Conservation (phyloP, 228 moss, liverwort and hornwort species). For the Sphagnum fallax region DNA sequence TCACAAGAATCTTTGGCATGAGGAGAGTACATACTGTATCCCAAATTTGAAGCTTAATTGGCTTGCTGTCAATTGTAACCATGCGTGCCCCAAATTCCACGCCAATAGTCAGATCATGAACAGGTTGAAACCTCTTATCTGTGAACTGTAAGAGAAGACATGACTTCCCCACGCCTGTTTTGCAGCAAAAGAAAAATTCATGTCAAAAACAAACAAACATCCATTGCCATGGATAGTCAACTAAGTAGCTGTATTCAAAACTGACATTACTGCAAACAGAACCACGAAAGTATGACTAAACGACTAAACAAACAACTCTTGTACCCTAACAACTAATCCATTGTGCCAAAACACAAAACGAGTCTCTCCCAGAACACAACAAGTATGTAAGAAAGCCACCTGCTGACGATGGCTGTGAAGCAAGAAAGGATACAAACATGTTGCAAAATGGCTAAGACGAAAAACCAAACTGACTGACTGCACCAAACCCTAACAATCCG, state of each 20-base stretch:
- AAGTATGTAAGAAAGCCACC: too few species aligned
- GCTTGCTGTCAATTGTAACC: slow-evolving; percentile 52
- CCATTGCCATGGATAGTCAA: not conserved
- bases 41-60: slow-evolving; percentile 57
- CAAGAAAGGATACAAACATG: too few species aligned
- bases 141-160: slow-evolving; percentile 17
- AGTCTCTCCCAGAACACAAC: too few species aligned
- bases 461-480: not conserved
- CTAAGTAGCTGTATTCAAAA: not conserved
- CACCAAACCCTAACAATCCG: not conserved
- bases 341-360: too few species aligned
- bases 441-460: too few species aligned
- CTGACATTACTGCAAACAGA: too few species aligned
- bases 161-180: slow-evolving; percentile 10
- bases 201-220: not conserved
- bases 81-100: slow-evolving; percentile 58
- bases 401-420: too few species aligned
- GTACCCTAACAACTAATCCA: too few species aligned
- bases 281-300: too few species aligned
- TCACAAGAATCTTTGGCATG: too few species aligned
- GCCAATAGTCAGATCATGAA: slow-evolving; percentile 56
- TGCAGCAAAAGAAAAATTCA: not conserved
- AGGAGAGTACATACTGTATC: slow-evolving; percentile 23
- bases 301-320: too few species aligned
- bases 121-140: slow-evolving; percentile 52